A percentile compares a stretch with the other conserved stretches of the same genome.
Evolutionary conservation across 1,284 basidiomycete species (phyloP).

Genomic region (Cryptococcus hybrid): DNA sequence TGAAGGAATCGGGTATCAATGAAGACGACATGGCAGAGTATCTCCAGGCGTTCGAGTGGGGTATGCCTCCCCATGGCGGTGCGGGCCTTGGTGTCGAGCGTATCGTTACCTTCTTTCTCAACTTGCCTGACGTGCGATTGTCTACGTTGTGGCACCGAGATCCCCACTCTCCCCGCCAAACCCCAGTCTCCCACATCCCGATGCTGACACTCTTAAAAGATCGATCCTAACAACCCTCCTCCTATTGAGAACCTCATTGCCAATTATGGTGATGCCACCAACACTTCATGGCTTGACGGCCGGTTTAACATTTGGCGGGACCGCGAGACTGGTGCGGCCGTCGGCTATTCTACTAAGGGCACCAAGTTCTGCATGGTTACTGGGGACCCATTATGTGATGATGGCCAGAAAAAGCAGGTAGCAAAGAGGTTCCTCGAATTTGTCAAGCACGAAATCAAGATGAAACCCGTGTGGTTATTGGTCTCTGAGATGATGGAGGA

Average conservation of each 20-base stretch:
- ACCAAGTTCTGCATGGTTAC: constrained; percentile 53
- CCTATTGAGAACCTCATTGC: constrained; percentile 54
- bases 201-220: constrained; percentile 16
- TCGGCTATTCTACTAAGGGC: constrained; percentile 52
- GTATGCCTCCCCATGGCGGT: constrained; percentile 55
- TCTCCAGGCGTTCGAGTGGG: constrained; percentile 53
- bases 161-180: constrained; percentile 32
- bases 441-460: constrained; percentile 46
- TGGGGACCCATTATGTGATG: constrained; percentile 57
- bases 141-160: constrained; percentile 54
- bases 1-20: constrained; percentile 31
- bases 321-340: constrained; percentile 53
- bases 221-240: constrained; percentile 17
- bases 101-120: constrained; percentile 51
- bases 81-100: constrained; percentile 53
- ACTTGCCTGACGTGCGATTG: constrained; percentile 53
- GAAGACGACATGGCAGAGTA: constrained; percentile 41
- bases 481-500: constrained; percentile 54
- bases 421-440: constrained; percentile 52
- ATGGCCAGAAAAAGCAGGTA: constrained; percentile 52
- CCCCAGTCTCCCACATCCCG: constrained; percentile 23
- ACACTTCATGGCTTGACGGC: constrained; percentile 60
- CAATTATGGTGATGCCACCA: constrained; percentile 59
- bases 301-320: constrained; percentile 59
- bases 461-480: constrained; percentile 59